Base-by-base conservation (phyloP, 495 filamentous ascomycete genomes). In the Lepraria neglecta region DNA sequence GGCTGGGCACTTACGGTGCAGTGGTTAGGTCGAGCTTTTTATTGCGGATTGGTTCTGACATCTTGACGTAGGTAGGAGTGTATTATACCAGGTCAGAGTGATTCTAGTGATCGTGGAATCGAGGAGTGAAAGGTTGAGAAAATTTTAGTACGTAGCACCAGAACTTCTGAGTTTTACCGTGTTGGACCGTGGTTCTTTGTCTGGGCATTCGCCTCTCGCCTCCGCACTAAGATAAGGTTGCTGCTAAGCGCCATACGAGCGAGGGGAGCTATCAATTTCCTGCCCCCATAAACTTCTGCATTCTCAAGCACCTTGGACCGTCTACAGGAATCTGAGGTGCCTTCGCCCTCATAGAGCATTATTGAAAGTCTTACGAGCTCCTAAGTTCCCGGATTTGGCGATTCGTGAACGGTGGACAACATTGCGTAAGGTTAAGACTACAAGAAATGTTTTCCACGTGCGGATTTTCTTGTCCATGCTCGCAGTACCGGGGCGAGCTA, bases 41-140 rank as follows among this genome's bases (percentile, higher is more conserved):
- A 75, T 91, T 91, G 71, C 87, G 87, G 77, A 92, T 92, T 67
- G 89, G 89, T 72, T 94, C 90, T 71, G 90, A 90, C 90, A 95
- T 95, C 69, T 51, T 79, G 74, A 65, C 43, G 35, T 40, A 9
- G 27, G n/a, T 63, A 68, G 51, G 60, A 65, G 64, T 71, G 68
- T 59, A 70, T 69, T 73, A 73, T 73, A 71, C 68, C 74, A 68
- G 62, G 46, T 38, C 46, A 51, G 27, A 33, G 43, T 44, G 45
- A 27, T 15, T 67, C 51, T 53, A 60, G 33, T 56, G 65, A 54
- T 58, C 42, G 58, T 60, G 57, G 60, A 65, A 65, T 60, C 43
- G 24, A 64, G 68, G 66, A 64, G 66, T 60, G 59, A 54, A 35
- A 53, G 24, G 40, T 24, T 45, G 47, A 42, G 51, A 50, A 52